These are phyloP conservation scores for Lizonia empirigonia DNA, from an alignment of 2,329 filamentous ascomycete species.

Conservation along the genomic window DNA sequence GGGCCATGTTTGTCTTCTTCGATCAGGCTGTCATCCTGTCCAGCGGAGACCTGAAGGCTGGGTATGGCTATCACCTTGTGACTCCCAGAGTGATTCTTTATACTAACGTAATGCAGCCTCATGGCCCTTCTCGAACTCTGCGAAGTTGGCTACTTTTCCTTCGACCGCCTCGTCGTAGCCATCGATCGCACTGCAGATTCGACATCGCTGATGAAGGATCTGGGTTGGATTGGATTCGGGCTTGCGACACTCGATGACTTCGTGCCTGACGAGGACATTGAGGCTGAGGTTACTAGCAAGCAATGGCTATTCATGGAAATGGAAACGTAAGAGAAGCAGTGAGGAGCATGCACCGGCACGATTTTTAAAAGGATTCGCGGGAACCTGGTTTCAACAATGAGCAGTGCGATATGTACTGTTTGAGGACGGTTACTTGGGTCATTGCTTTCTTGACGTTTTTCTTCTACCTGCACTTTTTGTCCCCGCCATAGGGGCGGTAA, in stretches of 20 bases:
- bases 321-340: slow-evolving; percentile 66
- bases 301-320: slow-evolving; percentile 88
- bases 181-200: slow-evolving; percentile 72
- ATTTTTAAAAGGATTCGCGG: slow-evolving; percentile 5
- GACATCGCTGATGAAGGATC: slow-evolving; percentile 73
- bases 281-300: slow-evolving; percentile 65
- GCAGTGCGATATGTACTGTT: background rate
- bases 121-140: slow-evolving; percentile 91
- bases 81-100: background rate
- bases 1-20: slow-evolving; percentile 86
- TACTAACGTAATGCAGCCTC: slow-evolving; percentile 50
- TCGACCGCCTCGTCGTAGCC: slow-evolving; percentile 78
- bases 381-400: background rate
- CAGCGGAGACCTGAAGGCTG: slow-evolving; percentile 81
- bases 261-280: slow-evolving; percentile 59
- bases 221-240: slow-evolving; percentile 93
- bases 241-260: slow-evolving; percentile 80
- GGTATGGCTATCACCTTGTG: slow-evolving; percentile 62
- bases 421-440: background rate
- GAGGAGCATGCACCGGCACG: slow-evolving; percentile 5
- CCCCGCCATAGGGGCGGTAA: background rate
- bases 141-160: slow-evolving; percentile 71
- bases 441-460: background rate
- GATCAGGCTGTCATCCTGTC: slow-evolving; percentile 66
- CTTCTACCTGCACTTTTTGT: background rate